Conservation (phyloP, 495 filamentous ascomycete genomes). For the Pseudotulostoma volvatum region DNA sequence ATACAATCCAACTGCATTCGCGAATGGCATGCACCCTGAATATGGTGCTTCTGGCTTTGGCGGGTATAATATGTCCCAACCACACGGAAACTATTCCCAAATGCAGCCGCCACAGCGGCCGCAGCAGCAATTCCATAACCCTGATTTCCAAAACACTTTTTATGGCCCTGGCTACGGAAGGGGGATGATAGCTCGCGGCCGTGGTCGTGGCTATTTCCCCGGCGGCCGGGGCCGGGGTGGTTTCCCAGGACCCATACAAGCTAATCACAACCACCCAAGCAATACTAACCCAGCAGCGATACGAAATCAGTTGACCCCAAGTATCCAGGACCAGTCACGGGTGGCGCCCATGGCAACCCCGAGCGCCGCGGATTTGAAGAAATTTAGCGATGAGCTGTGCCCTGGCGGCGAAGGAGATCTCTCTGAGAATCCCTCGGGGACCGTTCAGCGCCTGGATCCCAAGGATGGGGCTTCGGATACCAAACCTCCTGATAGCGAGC, state of each 20-base stretch:
- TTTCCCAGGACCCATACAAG: conserved; percentile 23
- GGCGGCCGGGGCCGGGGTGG: conserved; percentile 39
- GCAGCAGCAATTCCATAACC: conserved; percentile 35
- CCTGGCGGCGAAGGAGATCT: conserved; percentile 15
- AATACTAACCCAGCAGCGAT: conserved; percentile 23
- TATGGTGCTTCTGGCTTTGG: conserved; percentile 71
- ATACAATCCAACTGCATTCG: conserved; percentile 50
- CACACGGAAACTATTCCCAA: conserved; percentile 37
- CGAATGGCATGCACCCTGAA: conserved; percentile 72
- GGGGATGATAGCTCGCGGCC: conserved; percentile 44
- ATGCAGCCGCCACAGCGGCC: conserved; percentile 21
- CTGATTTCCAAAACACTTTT: conserved; percentile 49
- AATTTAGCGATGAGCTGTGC: conserved; percentile 15
- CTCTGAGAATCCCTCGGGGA: conserved; percentile 4
- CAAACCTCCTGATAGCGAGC: conserved; percentile 1
- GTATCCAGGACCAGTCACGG: conserved; percentile 9
- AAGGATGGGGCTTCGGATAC: neutral
- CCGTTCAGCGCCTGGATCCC: conserved; percentile 1
- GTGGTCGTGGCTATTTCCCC: conserved; percentile 41
- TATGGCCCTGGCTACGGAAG: conserved; percentile 36
- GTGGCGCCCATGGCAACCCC: conserved; percentile 3
- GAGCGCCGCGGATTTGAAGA: conserved; percentile 10
- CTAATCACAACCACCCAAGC: conserved; percentile 18
- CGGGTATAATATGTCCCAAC: conserved; percentile 51
- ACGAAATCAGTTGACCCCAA: conserved; percentile 20